Evolutionary conservation across 2,329 filamentous ascomycete genomes (phyloP), one percentile per base, ranked within the genome.

Genomic region (Colletotrichum trifolii): DNA sequence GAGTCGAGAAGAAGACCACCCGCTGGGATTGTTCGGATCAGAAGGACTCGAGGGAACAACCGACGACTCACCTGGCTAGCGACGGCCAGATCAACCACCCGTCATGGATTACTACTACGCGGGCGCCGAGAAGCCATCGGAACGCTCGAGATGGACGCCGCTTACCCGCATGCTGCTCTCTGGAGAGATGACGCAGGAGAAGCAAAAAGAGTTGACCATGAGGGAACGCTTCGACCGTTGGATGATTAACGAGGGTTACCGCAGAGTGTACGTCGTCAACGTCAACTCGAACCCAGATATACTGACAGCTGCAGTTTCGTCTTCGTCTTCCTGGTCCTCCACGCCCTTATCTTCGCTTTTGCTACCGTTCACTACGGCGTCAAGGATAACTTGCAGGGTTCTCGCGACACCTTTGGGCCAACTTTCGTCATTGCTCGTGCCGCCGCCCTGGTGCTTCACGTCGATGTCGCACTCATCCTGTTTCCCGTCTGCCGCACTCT

Each of bases 231-330:
- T 95, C 73, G 90, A 94, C 76, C 84, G 89, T 69, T 96, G 92
- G 92, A 94, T 96, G 92, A 90, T 95, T 67, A 95, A 95, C 75
- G 92, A 95, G 75, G 92, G 92, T 66, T 94, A 93, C 76, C 85
- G 91, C 75, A 84, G 91, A 87, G 84, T 95, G 88, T 93, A 83
- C 62, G 90, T 85, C 34, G 38, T 9, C 35, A 11, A 17, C 53
- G 11, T 17, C n/a, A 25, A 25, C 10, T 48, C 13, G 6, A 3
- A 8, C 10, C 54, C 57, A 68, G n/a, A 7, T 8, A 39, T 48
- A 64, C 68, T 71, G 53, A 71, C 67, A 34, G 6, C 2, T n/a
- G 3, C 70, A 92, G 91, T 71, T 93, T 94, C 72, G 91, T 95
- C 64, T 89, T 89, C 71, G 82, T 92, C 55, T 96, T 95, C 77